phyloP scores from a whole-genome alignment of 1,284 basidiomycete species.

The Trametes hirsuta region DNA sequence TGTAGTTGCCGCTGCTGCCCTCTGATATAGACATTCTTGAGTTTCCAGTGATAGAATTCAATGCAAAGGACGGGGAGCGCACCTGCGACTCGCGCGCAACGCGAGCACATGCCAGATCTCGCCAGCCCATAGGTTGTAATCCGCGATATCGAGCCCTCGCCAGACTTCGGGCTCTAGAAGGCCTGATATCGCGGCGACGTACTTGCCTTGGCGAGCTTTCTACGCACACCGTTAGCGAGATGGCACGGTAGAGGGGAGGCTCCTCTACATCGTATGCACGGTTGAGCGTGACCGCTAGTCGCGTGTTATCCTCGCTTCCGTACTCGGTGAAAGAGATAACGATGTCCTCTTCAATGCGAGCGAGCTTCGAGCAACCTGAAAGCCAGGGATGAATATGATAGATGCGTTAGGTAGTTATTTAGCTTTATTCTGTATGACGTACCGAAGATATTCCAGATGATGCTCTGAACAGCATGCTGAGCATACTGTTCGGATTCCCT shows the following conservation, averaged over 20 bases:
- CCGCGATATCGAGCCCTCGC: slow-evolving; percentile 62
- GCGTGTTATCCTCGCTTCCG: slow-evolving; percentile 61
- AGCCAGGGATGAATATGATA: not conserved
- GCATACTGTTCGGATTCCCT: slow-evolving; percentile 67
- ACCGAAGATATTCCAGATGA: slow-evolving; percentile 75
- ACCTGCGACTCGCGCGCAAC: slow-evolving; percentile 71
- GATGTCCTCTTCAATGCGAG: slow-evolving; percentile 68
- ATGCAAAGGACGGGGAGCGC: not conserved
- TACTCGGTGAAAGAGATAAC: slow-evolving; percentile 66
- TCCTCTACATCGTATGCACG: slow-evolving; percentile 60
- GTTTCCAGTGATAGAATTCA: not conserved
- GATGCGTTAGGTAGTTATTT: not conserved
- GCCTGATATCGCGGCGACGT: slow-evolving; percentile 60
- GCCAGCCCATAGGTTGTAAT: slow-evolving; percentile 70
- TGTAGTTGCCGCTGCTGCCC: slow-evolving; percentile 66
- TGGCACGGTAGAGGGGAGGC: not conserved
- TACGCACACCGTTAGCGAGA: slow-evolving; percentile 31
- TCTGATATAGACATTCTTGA: slow-evolving; percentile 32
- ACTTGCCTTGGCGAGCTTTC: slow-evolving; percentile 71
- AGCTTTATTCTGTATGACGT: not conserved
- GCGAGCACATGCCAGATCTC: slow-evolving; percentile 78
- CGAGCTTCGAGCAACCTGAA: slow-evolving; percentile 68
- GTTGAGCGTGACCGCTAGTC: slow-evolving; percentile 63
- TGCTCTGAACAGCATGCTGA: slow-evolving; percentile 71
- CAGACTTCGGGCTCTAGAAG: slow-evolving; percentile 72